phyloP scores from a whole-genome alignment of 1,139 yeast genomes.

The Pichia sp. region DNA sequence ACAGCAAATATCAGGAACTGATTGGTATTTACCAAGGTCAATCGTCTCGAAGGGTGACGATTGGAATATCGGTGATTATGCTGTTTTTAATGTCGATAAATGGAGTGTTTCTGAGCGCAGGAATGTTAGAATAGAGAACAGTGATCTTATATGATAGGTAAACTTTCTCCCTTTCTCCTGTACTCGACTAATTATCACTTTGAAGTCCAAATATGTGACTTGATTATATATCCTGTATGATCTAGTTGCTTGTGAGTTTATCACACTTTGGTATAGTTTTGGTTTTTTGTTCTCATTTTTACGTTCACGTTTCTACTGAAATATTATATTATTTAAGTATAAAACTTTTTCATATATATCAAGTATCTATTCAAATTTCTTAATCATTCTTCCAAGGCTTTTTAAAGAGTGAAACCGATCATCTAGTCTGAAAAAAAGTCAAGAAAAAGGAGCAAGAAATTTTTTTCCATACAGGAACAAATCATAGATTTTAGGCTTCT shows the following conservation, averaged over 20 bases:
- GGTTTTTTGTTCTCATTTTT: background rate
- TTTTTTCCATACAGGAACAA: too few species aligned
- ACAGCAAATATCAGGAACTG: slow-evolving; percentile 27
- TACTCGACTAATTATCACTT: too few species aligned
- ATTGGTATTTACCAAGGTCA: slow-evolving; percentile 39
- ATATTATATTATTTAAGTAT: background rate
- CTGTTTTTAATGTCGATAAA: slow-evolving; percentile 38
- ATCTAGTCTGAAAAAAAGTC: too few species aligned
- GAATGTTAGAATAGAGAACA: slow-evolving; percentile 26
- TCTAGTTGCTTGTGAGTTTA: background rate
- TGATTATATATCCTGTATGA: background rate
- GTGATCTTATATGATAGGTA: slow-evolving; percentile 16
- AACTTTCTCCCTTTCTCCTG: background rate
- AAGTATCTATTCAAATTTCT: background rate
- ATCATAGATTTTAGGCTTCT: background rate
- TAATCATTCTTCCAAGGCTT: background rate
- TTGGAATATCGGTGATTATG: slow-evolving; percentile 39
- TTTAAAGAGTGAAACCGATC: background rate
- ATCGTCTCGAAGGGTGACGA: slow-evolving; percentile 35
- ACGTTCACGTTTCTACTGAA: background rate
- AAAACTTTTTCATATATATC: background rate
- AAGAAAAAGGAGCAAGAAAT: too few species aligned
- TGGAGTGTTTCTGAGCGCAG: slow-evolving; percentile 35
- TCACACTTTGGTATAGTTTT: background rate
- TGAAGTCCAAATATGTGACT: too few species aligned